Conservation (phyloP, 306 rosid genomes). For the Mimosa bimucronata region DNA sequence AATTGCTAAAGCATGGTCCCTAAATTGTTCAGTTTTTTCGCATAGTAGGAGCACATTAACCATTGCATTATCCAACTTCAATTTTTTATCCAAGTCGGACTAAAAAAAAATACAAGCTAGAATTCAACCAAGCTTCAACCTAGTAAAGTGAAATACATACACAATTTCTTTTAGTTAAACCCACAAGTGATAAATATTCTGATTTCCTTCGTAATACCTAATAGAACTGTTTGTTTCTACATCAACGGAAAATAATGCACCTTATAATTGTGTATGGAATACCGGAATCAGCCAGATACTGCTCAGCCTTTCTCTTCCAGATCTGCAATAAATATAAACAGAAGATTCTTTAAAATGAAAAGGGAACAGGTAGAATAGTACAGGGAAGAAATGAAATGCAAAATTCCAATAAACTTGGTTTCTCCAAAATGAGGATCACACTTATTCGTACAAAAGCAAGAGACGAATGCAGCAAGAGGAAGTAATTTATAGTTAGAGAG, state of each 20-base stretch:
- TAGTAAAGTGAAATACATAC: background rate
- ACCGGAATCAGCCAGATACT: constrained; percentile 91
- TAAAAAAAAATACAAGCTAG: background rate
- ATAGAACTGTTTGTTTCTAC: background rate
- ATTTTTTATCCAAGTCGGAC: too few relatives aligned
- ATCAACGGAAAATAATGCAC: constrained; percentile 41
- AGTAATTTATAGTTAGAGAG: constrained; percentile 7
- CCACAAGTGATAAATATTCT: too few relatives aligned
- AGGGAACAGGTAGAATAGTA: constrained; percentile 2
- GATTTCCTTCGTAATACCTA: too few relatives aligned
- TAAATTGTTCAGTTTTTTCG: background rate
- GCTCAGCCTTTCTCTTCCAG: constrained; percentile 98
- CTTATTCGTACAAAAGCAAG: background rate
- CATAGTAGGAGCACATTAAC: background rate
- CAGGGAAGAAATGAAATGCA: background rate
- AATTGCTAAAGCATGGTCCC: constrained; percentile 10
- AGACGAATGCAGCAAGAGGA: constrained; percentile 2
- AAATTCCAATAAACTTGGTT: constrained; percentile 16
- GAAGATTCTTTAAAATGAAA: background rate
- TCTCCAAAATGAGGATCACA: constrained; percentile 6
- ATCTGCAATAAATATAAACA: constrained; percentile 50
- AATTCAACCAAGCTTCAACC: background rate
- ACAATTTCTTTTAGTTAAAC: background rate
- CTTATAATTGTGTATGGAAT: constrained; percentile 90
- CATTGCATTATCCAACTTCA: background rate